Evolutionary conservation across 805 yeast genomes (phyloP).

Genomic region (Hanseniaspora lindneri): DNA sequence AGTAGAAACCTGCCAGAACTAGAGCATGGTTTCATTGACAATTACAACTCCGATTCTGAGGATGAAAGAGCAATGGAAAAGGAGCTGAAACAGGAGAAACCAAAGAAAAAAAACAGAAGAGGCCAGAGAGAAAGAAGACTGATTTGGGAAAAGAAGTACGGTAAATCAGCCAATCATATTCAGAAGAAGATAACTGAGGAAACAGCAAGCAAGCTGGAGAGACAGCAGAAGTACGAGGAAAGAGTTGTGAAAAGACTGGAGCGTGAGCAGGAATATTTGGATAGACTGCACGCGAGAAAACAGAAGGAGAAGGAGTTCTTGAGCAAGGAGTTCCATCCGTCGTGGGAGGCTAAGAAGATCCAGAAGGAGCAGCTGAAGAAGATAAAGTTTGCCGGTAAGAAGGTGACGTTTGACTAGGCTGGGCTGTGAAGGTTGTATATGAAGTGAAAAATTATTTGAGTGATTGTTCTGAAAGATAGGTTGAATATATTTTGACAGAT

Average conservation of each 20-base stretch:
- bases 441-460: too few species aligned
- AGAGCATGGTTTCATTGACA: conserved; percentile 41
- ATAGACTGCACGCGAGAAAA: conserved; percentile 22
- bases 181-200: conserved; percentile 48
- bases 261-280: conserved; percentile 28
- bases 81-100: conserved; percentile 28
- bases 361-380: conserved; percentile 56
- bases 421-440: not conserved
- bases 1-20: conserved; percentile 49
- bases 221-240: conserved; percentile 57
- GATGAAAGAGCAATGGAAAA: conserved; percentile 39
- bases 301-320: conserved; percentile 20
- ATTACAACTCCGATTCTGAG: conserved; percentile 54
- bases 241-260: conserved; percentile 51
- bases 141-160: conserved; percentile 90
- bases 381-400: conserved; percentile 71
- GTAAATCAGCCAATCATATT: conserved; percentile 72
- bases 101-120: conserved; percentile 69
- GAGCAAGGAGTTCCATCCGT: conserved; percentile 62
- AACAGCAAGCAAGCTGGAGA: conserved; percentile 44
- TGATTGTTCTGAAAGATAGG: too few species aligned
- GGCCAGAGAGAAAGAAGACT: conserved; percentile 96
- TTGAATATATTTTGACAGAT: too few species aligned
- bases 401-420: conserved; percentile 53
- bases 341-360: conserved; percentile 85